Conservation (phyloP, 2,329 filamentous ascomycete species). For the Arthrobotrys iridis region DNA sequence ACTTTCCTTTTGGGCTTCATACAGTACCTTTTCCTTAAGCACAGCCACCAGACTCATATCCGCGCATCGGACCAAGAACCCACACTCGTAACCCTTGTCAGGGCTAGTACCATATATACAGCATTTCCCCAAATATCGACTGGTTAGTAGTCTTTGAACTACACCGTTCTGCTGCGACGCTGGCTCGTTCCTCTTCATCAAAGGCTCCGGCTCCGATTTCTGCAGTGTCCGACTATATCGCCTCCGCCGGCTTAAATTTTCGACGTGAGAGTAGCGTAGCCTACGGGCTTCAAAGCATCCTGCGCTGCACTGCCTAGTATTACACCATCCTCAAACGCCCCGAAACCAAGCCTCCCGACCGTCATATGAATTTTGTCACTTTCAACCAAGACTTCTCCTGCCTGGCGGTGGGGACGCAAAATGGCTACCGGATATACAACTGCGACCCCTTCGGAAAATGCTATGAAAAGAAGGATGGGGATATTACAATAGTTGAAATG, state of each 20-base stretch:
- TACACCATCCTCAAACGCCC: not conserved
- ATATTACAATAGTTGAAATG: constrained; percentile 97
- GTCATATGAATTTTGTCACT: constrained; percentile 89
- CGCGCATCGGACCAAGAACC: too few relatives aligned
- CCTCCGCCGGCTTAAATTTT: not conserved
- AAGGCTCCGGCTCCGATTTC: not conserved
- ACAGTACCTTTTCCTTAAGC: too few relatives aligned
- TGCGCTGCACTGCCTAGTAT: not conserved
- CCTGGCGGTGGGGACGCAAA: constrained; percentile 91
- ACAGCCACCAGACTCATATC: too few relatives aligned
- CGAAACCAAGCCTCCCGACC: not conserved
- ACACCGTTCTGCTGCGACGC: too few relatives aligned
- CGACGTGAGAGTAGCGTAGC: not conserved
- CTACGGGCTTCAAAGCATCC: not conserved
- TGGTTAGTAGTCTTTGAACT: too few relatives aligned
- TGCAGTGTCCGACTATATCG: not conserved
- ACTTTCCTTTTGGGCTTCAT: too few relatives aligned
- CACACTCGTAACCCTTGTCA: too few relatives aligned
- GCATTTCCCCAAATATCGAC: too few relatives aligned
- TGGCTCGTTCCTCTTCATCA: too few relatives aligned
- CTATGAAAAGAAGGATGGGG: constrained; percentile 92
- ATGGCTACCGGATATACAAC: constrained; percentile 94
- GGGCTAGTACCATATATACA: too few relatives aligned
- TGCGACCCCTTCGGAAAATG: constrained; percentile 96
- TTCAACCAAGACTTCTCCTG: constrained; percentile 99